phyloP scores from a whole-genome alignment of 1,139 yeast genomes.

The Geotrichum citri-aurantii region DNA sequence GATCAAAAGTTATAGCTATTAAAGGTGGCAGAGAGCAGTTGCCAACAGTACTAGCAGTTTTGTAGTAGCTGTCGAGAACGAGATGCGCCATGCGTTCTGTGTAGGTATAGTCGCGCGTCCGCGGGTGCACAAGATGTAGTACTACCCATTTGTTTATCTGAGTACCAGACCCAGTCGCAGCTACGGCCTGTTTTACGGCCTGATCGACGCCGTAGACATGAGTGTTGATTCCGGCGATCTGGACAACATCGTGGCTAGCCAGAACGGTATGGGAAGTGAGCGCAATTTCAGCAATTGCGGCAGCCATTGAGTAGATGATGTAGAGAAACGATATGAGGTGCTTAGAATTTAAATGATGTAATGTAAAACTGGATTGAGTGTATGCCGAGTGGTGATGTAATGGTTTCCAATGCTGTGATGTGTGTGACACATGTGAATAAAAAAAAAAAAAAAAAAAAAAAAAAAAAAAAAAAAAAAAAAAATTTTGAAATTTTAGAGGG shows the following conservation, averaged over 20 bases:
- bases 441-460: no score
- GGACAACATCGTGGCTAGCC: slow-evolving; percentile 20
- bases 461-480: no score
- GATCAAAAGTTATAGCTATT: slow-evolving; percentile 52
- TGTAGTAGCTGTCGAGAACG: slow-evolving; percentile 19
- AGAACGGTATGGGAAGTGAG: slow-evolving; percentile 21
- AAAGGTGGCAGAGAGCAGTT: slow-evolving; percentile 24
- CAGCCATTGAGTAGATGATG: neutral
- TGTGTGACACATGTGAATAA: no score
- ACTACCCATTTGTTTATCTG: slow-evolving; percentile 18
- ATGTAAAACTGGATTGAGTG: no score
- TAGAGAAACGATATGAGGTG: neutral
- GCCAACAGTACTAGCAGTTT: neutral
- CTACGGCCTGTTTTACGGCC: slow-evolving; percentile 11
- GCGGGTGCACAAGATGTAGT: slow-evolving; percentile 28
- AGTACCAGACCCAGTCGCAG: neutral
- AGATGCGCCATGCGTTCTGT: slow-evolving; percentile 23
- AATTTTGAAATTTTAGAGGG: no score
- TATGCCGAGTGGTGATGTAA: no score
- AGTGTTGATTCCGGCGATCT: slow-evolving; percentile 27
- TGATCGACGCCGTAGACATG: slow-evolving; percentile 28
- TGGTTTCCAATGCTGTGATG: no score
- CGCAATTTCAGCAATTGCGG: slow-evolving; percentile 13
- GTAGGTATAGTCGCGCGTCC: slow-evolving; percentile 23
- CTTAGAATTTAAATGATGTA: neutral